phyloP scores from a whole-genome alignment of 1,139 yeast genomes.

The Hyphopichia khmerensis region DNA sequence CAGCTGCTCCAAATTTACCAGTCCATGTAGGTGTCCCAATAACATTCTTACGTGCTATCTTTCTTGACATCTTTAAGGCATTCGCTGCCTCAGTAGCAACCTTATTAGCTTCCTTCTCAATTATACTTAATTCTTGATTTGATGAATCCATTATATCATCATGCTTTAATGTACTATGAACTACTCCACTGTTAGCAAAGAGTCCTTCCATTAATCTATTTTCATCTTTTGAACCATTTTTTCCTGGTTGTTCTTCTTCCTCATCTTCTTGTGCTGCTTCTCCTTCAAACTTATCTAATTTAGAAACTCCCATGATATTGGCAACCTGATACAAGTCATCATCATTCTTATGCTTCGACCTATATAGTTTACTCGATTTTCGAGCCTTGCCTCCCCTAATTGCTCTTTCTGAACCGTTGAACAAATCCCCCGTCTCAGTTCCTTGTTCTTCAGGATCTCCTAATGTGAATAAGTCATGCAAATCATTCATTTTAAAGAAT shows the following conservation, averaged over 20 bases:
- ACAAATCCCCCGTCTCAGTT: constrained; percentile 65
- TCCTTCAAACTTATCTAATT: constrained; percentile 50
- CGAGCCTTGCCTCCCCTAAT: constrained; percentile 29
- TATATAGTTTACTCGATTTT: constrained; percentile 20
- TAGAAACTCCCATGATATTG: constrained; percentile 53
- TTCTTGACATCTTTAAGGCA: constrained; percentile 69
- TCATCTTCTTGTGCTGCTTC: constrained; percentile 32
- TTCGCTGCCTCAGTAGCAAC: constrained; percentile 78
- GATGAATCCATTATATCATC: constrained; percentile 70
- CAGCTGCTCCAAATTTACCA: constrained; percentile 86
- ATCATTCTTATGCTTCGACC: constrained; percentile 33
- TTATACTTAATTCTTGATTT: constrained; percentile 47
- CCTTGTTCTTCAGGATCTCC: constrained; percentile 74
- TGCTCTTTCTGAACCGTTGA: constrained; percentile 50
- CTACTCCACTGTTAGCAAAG: constrained; percentile 66
- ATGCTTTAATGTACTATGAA: constrained; percentile 71
- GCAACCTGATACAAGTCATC: constrained; percentile 60
- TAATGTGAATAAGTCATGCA: constrained; percentile 83
- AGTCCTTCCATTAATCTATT: constrained; percentile 71
- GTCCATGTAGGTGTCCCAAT: constrained; percentile 97
- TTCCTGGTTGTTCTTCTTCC: constrained; percentile 10
- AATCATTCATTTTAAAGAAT: constrained; percentile 87
- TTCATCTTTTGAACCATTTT: constrained; percentile 50
- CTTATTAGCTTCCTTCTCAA: constrained; percentile 74
- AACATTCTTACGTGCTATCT: constrained; percentile 57